Base-by-base conservation (phyloP, 2,329 filamentous ascomycete species). In the Diplodia scrobiculata region DNA sequence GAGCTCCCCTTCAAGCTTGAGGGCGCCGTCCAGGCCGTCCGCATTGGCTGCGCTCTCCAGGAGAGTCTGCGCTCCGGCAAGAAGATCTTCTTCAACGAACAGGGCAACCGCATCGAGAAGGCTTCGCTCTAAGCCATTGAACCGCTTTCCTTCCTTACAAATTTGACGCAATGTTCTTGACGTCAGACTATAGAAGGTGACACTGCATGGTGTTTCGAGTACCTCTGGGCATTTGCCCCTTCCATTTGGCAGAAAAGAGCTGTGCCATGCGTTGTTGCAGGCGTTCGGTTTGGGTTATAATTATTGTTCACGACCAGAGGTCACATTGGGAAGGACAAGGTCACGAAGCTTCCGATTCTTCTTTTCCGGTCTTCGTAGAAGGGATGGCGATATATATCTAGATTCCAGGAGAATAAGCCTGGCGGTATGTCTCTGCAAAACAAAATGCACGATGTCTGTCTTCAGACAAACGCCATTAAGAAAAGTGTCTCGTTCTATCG, bases 21-120 rank as follows among this genome's bases (percentile, higher is more conserved):
- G 34, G 84, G 84, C 19, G 86, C 86, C 1, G 84, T 89, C 14
- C 80, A 84, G 66, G 83, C 85, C 0, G 82, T 90, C 10, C 80
- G 81, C 72, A 89, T 90, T 75, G 87, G 85, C 0, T 81, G 81
- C 53, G 79, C 80, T 62, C 69, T 82, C 70, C 79, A 80, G 71
- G 79, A 82, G 68, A 77, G 74, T 64, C 69, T 82, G 73, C 74
- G 73, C 67, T 76, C 70, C 48, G 80, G 79, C 36, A 79, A 75
- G 77, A 82, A 81, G 79, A 78, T 82, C 54, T 74, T 73, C 60
- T 90, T 89, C 70, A 83, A 87, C 72, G 81, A 84, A 74, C 75
- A 73, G 50, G 85, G 86, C 6, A 79, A 77, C 25, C 75, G 81
- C 58, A 73, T 82, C 29, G 70, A 69, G 66, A 71, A 70, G 68